Percentiles rank a stretch among this genome's conserved stretches.
Evolutionary conservation across 768 basidiomycete genomes (phyloP).

Genomic region (Sistotremastrum niveocremeum): DNA sequence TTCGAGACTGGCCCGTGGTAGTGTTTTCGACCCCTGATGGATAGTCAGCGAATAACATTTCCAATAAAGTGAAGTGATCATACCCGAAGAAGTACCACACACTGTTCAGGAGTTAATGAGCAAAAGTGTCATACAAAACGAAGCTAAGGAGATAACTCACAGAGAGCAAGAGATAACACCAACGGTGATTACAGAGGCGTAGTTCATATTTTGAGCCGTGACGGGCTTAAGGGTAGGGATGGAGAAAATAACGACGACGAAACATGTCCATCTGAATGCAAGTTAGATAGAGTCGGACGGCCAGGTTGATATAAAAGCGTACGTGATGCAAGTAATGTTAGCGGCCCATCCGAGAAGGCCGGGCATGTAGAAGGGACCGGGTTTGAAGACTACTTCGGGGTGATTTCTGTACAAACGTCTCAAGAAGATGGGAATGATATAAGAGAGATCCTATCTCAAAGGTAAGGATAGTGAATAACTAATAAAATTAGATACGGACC

Average conservation of each 20-base stretch:
- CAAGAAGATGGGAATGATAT: constrained; percentile 72
- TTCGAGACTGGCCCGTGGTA: constrained; percentile 16
- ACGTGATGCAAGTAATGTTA: constrained; percentile 47
- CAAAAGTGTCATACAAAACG: background rate
- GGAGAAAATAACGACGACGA: constrained; percentile 58
- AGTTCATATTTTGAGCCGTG: constrained; percentile 65
- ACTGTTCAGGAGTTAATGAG: constrained; percentile 1
- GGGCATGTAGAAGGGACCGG: constrained; percentile 77
- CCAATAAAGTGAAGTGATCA: constrained; percentile 5
- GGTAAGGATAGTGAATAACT: constrained; percentile 3
- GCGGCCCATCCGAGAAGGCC: constrained; percentile 47
- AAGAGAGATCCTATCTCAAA: constrained; percentile 41
- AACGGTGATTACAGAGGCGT: constrained; percentile 45
- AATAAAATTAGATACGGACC: background rate
- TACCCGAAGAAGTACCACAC: constrained; percentile 15
- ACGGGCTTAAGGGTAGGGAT: constrained; percentile 60
- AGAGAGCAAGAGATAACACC: constrained; percentile 20
- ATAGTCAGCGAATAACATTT: background rate
- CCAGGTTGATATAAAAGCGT: constrained; percentile 7
- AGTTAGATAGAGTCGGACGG: background rate
- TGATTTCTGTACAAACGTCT: constrained; percentile 55
- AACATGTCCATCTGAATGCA: constrained; percentile 38
- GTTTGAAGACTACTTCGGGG: constrained; percentile 72
- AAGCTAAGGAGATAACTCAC: constrained; percentile 8
- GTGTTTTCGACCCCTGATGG: constrained; percentile 10